Base-by-base conservation (phyloP, 1,139 yeast species). In the Wickerhamomyces sp. region DNA sequence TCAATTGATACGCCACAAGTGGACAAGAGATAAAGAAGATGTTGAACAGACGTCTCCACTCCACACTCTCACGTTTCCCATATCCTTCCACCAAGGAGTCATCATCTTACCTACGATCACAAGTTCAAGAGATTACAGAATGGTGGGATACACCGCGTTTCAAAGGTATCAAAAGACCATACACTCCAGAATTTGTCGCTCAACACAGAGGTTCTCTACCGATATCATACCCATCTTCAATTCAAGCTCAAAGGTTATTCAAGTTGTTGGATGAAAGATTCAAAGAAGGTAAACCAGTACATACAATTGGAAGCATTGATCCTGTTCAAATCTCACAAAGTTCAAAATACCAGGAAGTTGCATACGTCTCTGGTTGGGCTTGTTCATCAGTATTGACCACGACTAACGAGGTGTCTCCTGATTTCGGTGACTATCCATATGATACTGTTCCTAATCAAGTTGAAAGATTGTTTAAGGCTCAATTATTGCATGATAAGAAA, bases 391-490 rank as follows among this genome's bases (percentile, higher is more conserved):
- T 73, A 14, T 58, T 73, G 39, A 72, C 78, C 7, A 68, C 79
- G 4, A 74, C 80, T 6, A 71, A 75, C 46, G 81, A 75, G 44
- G 78, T 73, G 4, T 68, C 75, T 7, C 78, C 81, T 3, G 82
- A 48, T 27, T 70, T 73, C 45, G 82, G 80, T 16, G 82, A 75
- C 49, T 75, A 75, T 47, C 81, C 82, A 1, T 76, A 76, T 52
- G 78, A 77, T 46, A 78, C 84, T 0, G 81, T 78, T 3, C 84
- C 84, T 20, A 74, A 72, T 47, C 78, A 75, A 49, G 84, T 76
- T 5, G 78, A 75, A 39, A 62, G 79, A 34, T 53, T 77, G 25
- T 75, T 75, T 56, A 67, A 73, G 41, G 78, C 82, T 1, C 84
- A 77, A 54, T 62, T 62, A 47, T 62, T 74, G 49, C 49, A 72